Evolutionary conservation across 768 basidiomycete genomes (phyloP).

Genomic region (Cytidiella melzeri): DNA sequence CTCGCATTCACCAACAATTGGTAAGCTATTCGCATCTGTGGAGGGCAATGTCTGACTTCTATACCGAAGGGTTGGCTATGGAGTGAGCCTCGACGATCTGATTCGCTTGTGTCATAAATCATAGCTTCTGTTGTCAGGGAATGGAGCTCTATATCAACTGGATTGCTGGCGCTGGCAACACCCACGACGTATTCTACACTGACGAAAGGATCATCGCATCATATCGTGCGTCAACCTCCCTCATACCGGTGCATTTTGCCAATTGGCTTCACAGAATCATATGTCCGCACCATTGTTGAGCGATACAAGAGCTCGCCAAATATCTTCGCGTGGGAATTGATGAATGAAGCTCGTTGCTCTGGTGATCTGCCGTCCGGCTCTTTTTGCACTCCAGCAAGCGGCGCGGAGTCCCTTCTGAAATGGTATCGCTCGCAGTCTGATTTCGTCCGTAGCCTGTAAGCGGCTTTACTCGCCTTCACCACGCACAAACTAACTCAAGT

Average conservation of each 20-base stretch:
- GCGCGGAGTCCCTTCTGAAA: constrained; percentile 37
- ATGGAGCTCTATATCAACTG: constrained; percentile 26
- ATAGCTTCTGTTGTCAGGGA: constrained; percentile 23
- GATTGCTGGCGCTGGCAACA: constrained; percentile 19
- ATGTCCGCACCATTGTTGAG: constrained; percentile 25
- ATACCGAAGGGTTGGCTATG: constrained; percentile 45
- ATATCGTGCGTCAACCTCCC: constrained; percentile 19
- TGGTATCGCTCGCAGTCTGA: constrained; percentile 50
- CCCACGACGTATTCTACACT: constrained; percentile 29
- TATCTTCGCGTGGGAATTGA: constrained; percentile 33
- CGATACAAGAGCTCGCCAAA: constrained; percentile 25
- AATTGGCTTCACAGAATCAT: constrained; percentile 16
- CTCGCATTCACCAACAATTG: constrained; percentile 54
- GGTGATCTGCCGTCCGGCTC: constrained; percentile 47
- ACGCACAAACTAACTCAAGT: neutral
- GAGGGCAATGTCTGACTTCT: neutral
- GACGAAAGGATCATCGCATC: constrained; percentile 22
- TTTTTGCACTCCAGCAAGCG: constrained; percentile 34
- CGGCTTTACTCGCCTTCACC: neutral
- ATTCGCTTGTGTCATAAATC: too few relatives aligned
- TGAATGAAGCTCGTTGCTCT: constrained; percentile 52
- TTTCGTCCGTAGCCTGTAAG: constrained; percentile 46
- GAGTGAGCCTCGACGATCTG: constrained; percentile 40
- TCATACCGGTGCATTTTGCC: neutral
- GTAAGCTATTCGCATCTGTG: constrained; percentile 21